A percentile compares a stretch with the other conserved stretches of the same genome.
Evolutionary conservation across 1,284 basidiomycete species (phyloP).

Genomic region (Boletus sp.): DNA sequence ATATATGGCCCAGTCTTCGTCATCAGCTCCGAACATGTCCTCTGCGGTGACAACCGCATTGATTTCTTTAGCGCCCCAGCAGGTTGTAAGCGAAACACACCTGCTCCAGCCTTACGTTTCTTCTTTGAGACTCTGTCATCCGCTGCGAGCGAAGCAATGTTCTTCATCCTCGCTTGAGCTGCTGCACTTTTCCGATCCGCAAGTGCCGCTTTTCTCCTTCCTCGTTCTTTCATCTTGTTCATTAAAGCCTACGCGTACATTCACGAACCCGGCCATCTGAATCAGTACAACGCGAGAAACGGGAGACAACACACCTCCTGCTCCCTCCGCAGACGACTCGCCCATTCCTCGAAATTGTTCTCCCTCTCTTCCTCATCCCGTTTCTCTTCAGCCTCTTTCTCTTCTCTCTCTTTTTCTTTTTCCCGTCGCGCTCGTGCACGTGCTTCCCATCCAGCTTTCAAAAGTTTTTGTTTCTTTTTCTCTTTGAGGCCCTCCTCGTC

Average conservation of each 20-base stretch:
- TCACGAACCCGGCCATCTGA: background rate
- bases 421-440: conserved; percentile 82
- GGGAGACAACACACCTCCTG: conserved; percentile 58
- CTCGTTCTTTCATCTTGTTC: conserved; percentile 81
- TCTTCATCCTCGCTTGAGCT: conserved; percentile 96
- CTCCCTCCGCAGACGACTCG: conserved; percentile 63
- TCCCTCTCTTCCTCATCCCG: conserved; percentile 79
- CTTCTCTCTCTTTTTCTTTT: conserved; percentile 81
- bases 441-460: conserved; percentile 95
- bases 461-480: conserved; percentile 88
- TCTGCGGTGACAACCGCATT: conserved; percentile 45
- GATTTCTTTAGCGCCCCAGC: background rate
- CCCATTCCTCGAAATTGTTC: conserved; percentile 70
- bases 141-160: conserved; percentile 86
- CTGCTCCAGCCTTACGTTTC: conserved; percentile 72
- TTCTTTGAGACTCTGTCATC: conserved; percentile 78
- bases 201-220: conserved; percentile 78
- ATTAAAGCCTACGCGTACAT: conserved; percentile 59
- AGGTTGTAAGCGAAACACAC: conserved; percentile 39
- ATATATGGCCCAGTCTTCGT: conserved; percentile 97
- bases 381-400: conserved; percentile 68
- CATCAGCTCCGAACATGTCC: conserved; percentile 93
- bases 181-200: conserved; percentile 92
- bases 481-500: conserved; percentile 93
- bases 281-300: background rate